Percentiles rank a stretch among this genome's conserved stretches.
phyloP scores from a whole-genome alignment of 306 rosid species.

The Arachis stenosperma region DNA sequence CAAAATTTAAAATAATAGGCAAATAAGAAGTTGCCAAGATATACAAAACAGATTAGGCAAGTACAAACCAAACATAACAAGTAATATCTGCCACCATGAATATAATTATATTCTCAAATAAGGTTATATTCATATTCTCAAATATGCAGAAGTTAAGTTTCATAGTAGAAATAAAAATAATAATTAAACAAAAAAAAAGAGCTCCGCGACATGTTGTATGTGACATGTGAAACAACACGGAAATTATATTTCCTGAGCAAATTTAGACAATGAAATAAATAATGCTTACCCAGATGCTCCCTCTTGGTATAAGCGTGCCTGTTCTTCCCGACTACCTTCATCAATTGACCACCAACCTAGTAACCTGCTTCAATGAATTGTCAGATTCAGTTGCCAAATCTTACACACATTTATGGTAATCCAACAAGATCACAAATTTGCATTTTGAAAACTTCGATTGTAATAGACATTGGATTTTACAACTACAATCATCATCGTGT shows the following conservation, averaged over 20 bases:
- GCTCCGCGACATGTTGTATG: not conserved
- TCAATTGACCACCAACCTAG: conserved; percentile 99
- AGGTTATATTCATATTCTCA: not conserved
- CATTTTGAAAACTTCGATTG: conserved; percentile 24
- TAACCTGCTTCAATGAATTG: conserved; percentile 56
- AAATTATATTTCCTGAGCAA: conserved; percentile 15
- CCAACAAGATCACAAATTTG: conserved; percentile 24
- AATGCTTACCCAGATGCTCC: conserved; percentile 78
- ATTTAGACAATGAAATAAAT: conserved; percentile 13
- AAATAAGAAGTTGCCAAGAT: not conserved
- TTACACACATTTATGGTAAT: conserved; percentile 30
- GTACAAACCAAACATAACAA: not conserved
- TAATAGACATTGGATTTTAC: conserved; percentile 5
- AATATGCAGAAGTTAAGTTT: not conserved
- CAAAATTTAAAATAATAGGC: no score
- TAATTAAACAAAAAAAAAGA: not conserved
- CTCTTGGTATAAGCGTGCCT: conserved; percentile 81
- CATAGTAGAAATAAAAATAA: not conserved
- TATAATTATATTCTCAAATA: not conserved
- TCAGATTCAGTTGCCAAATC: conserved; percentile 40
- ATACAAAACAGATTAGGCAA: conserved; percentile 1
- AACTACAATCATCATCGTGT: not conserved
- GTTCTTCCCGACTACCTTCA: conserved; percentile 96
- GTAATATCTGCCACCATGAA: not conserved
- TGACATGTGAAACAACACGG: conserved; percentile 12